Conservation (phyloP, 306 rosid genomes). For the Abrus precatorius region DNA sequence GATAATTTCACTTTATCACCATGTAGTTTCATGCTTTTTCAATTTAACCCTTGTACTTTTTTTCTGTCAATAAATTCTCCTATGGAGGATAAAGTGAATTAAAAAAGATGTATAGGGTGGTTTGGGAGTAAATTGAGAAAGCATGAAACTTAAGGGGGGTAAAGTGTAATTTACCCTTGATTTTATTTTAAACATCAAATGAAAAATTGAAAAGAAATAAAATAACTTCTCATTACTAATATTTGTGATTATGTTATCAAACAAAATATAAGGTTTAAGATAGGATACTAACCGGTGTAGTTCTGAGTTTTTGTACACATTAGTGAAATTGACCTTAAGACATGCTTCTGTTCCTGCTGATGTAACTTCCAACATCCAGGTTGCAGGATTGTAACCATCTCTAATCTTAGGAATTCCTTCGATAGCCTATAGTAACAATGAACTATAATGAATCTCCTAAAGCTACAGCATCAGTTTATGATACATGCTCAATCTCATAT, state of each 20-base stretch:
- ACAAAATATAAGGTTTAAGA: background rate
- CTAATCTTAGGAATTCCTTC: conserved; percentile 77
- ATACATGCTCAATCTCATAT: conserved; percentile 25
- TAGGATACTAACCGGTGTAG: conserved; percentile 47
- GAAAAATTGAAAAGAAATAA: background rate
- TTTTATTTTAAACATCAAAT: no score
- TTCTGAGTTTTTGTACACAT: conserved; percentile 57
- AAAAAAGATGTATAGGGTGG: no score
- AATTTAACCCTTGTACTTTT: no score
- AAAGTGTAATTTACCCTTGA: no score
- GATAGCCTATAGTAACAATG: conserved; percentile 60
- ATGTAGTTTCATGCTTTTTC: no score
- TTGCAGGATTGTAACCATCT: conserved; percentile 88
- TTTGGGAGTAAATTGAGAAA: no score
- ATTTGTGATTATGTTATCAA: background rate
- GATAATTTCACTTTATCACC: no score
- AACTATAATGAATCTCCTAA: conserved; percentile 12
- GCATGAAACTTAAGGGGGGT: no score
- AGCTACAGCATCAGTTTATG: background rate
- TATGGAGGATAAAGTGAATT: no score
- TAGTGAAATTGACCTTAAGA: conserved; percentile 69
- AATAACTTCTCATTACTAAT: background rate
- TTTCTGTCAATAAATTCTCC: no score
- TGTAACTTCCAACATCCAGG: conserved; percentile 94
- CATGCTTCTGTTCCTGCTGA: conserved; percentile 73